Conservation (phyloP, 768 basidiomycete species). For the Boletus tomentosulus region DNA sequence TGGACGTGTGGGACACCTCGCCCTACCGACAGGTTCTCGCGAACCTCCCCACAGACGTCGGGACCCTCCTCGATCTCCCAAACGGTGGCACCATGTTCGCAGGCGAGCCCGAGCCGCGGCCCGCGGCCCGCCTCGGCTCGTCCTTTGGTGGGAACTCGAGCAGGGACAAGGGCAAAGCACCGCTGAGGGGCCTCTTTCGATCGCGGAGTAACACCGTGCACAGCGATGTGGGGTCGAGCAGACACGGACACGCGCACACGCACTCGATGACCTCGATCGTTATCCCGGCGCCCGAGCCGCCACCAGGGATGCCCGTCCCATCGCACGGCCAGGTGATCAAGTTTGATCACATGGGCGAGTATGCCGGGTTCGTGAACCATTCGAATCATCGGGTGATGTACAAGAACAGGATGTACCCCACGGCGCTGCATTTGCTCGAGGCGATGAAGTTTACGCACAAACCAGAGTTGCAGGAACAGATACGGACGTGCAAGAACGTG, state of each 20-base stretch:
- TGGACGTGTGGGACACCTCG: constrained; percentile 52
- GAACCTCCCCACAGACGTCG: constrained; percentile 45
- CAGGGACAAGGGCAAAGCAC: constrained; percentile 35
- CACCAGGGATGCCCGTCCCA: constrained; percentile 16
- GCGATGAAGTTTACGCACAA: constrained; percentile 61
- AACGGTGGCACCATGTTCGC: neutral
- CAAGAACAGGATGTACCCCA: constrained; percentile 54
- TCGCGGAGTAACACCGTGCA: constrained; percentile 34
- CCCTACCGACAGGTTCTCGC: constrained; percentile 52
- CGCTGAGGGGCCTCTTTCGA: constrained; percentile 43
- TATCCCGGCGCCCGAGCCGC: constrained; percentile 14
- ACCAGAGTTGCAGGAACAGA: constrained; percentile 52
- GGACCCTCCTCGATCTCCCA: constrained; percentile 12
- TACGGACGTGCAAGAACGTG: constrained; percentile 43
- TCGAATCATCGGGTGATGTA: constrained; percentile 62
- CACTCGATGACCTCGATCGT: constrained; percentile 22
- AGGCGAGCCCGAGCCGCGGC: constrained; percentile 14
- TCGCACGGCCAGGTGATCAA: constrained; percentile 25
- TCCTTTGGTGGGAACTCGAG: constrained; percentile 24
- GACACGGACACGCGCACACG: constrained; percentile 17
- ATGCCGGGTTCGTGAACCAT: constrained; percentile 57
- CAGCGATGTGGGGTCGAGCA: constrained; percentile 13
- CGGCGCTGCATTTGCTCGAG: constrained; percentile 72
- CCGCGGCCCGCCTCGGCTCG: constrained; percentile 16
- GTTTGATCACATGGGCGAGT: constrained; percentile 42